Evolutionary conservation across 768 basidiomycete species (phyloP).

Genomic region (Gymnopilus junonius): DNA sequence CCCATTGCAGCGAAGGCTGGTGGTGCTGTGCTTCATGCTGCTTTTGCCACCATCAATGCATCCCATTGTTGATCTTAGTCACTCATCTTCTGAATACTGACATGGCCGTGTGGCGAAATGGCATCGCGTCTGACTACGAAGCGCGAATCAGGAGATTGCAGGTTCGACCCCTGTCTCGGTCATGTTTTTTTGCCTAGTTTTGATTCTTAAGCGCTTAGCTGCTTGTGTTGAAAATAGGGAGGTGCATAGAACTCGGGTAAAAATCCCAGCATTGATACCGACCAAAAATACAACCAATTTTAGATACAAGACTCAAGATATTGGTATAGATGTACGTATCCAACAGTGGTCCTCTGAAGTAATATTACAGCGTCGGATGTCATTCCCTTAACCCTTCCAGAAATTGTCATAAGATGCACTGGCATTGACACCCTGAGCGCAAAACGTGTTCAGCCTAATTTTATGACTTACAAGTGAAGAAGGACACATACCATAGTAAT

Average conservation of each 20-base stretch:
- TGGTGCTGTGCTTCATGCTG: too few relatives aligned
- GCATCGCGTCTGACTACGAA: conserved; percentile 93
- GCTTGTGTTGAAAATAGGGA: too few relatives aligned
- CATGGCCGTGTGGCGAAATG: conserved; percentile 88
- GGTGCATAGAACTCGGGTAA: too few relatives aligned
- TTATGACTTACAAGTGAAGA: neutral
- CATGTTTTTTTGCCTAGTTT: conserved; percentile 51
- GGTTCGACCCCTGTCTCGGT: conserved; percentile 92
- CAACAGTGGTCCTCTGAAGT: too few relatives aligned
- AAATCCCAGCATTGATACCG: too few relatives aligned
- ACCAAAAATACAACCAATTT: too few relatives aligned
- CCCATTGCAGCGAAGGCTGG: too few relatives aligned
- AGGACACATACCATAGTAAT: conserved; percentile 53
- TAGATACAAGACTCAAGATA: neutral
- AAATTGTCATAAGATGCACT: conserved; percentile 42
- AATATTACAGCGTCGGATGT: neutral
- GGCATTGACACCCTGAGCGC: conserved; percentile 43
- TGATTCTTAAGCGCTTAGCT: too few relatives aligned
- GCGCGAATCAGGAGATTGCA: conserved; percentile 83
- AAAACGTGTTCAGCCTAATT: neutral
- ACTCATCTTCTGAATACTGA: too few relatives aligned
- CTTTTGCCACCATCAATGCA: too few relatives aligned
- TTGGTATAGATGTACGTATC: neutral
- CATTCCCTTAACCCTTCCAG: conserved; percentile 33
- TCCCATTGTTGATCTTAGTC: too few relatives aligned